phyloP scores from a whole-genome alignment of 2,329 filamentous ascomycete genomes.

The Aspergillus spinulosporus region DNA sequence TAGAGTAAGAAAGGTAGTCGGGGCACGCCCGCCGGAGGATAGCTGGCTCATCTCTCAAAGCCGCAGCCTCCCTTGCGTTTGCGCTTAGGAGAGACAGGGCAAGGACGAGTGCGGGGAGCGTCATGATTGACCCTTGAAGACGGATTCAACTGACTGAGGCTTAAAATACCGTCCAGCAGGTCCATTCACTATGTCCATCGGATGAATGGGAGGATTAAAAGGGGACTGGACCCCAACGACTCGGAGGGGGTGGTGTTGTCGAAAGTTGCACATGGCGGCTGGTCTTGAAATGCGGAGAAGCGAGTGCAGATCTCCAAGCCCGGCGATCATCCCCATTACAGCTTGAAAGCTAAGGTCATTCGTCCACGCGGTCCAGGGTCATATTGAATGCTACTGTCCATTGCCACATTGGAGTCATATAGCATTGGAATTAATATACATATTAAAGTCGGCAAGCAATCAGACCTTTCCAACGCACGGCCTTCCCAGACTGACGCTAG shows the following conservation, averaged over 20 bases:
- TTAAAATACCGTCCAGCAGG: background rate
- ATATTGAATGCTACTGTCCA: background rate
- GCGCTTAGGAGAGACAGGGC: constrained; percentile 17
- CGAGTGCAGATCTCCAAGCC: background rate
- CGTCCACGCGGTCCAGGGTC: background rate
- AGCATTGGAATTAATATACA: background rate
- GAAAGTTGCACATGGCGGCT: constrained; percentile 1
- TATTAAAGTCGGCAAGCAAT: background rate
- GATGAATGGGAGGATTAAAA: background rate
- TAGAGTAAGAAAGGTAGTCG: constrained; percentile 64
- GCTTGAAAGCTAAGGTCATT: background rate
- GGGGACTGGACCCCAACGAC: background rate
- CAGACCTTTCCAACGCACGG: constrained; percentile 1
- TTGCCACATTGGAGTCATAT: background rate
- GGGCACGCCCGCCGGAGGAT: constrained; percentile 57
- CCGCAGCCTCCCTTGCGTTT: constrained; percentile 16
- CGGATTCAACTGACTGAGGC: background rate
- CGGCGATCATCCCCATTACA: background rate
- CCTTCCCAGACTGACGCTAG: background rate
- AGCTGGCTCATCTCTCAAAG: constrained; percentile 27
- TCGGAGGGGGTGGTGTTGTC: constrained; percentile 1
- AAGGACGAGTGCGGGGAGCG: constrained; percentile 18
- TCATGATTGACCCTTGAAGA: constrained; percentile 6
- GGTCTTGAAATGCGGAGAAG: constrained; percentile 12
- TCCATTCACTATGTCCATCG: constrained; percentile 5